phyloP scores from a whole-genome alignment of 2,329 filamentous ascomycete species.

The Coniochaeta prunicola region DNA sequence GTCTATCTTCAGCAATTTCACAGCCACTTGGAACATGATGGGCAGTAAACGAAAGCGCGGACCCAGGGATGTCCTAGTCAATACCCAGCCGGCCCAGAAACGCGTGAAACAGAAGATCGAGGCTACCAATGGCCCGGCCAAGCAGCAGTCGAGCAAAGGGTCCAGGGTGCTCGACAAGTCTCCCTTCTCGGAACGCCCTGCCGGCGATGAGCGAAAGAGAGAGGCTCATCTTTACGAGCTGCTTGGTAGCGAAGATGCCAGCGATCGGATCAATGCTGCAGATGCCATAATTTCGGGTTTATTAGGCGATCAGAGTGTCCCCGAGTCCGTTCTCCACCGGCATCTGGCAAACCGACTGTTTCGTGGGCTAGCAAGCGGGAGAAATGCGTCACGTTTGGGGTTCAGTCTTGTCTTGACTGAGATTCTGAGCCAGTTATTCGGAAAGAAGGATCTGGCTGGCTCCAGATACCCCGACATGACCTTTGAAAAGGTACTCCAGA shows the following conservation, averaged over 20 bases:
- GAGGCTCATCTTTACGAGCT: constrained; percentile 55
- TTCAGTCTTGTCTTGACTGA: constrained; percentile 88
- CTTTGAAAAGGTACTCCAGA: constrained; percentile 46
- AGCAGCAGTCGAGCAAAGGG: constrained; percentile 11
- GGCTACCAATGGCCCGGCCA: constrained; percentile 12
- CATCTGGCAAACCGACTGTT: constrained; percentile 66
- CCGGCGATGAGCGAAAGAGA: constrained; percentile 46
- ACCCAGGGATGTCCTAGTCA: constrained; percentile 19
- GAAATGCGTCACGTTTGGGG: constrained; percentile 80
- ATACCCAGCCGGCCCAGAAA: constrained; percentile 25
- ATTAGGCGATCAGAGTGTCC: constrained; percentile 38
- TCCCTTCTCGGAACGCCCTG: constrained; percentile 45
- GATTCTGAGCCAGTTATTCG: constrained; percentile 64
- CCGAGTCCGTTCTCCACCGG: constrained; percentile 46
- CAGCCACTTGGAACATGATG: constrained; percentile 19
- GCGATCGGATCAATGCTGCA: constrained; percentile 50
- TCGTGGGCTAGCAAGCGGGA: constrained; percentile 79
- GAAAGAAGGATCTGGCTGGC: constrained; percentile 33
- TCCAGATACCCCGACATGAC: constrained; percentile 44
- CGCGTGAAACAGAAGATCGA: constrained; percentile 24
- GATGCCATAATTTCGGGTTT: constrained; percentile 51
- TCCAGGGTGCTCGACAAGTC: constrained; percentile 24
- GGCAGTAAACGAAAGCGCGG: constrained; percentile 35
- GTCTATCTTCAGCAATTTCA: background rate
- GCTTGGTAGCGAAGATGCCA: constrained; percentile 51